Base-by-base conservation (phyloP, 2,329 filamentous ascomycete genomes). In the Neopestalotiopsis rosae region DNA sequence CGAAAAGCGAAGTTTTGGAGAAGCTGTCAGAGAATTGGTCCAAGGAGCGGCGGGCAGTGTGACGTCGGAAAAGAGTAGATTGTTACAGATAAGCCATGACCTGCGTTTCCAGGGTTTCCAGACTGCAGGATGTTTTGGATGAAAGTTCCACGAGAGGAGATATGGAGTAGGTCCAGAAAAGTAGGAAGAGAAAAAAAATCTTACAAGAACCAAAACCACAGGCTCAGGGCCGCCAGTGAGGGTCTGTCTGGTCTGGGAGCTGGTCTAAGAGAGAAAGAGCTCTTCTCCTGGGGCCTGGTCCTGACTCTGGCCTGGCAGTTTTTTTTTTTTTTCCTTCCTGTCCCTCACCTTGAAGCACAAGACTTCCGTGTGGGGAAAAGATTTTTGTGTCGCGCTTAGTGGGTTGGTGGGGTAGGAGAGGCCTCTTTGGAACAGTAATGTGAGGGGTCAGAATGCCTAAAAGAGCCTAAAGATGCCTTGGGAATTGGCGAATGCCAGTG, bases 401-500 rank as follows among this genome's bases (percentile, higher is more conserved):
- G 59, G 59, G 59, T 62, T 62, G 34, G 59, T 62, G 59, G 59
- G 59, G 59, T 62, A 62, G 32, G 30, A 34, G 59, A 62, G 62
- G 62, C 38, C 34, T 49, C 28, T 61, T 45, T 66, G 64, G 64
- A 61, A 67, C 64, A 66, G 42, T 66, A 52, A 52, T 52, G 20
- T 52, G 63, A 66, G 64, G 64, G 64, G 64, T 57, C 45, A 66
- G 34, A 62, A 3, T 62, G 59, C 59, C 59, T 38, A 62, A 62
- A 62, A 20, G 30, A 20, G 28, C n/a, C 32, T 40, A 52, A 52
- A 52, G 59, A 40, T 20, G 32, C 28, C 17, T 20, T 9, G 28
- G 14, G 57, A 49, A 67, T 67, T 67, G 66, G 58, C 66, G 66
- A 67, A 67, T 67, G 66, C 59, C 57, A 56, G 45, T 32, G 57